Evolutionary conservation across 202 grass and related monocot species (phyloP), one percentile per base, ranked within the genome.

Genomic region (Digitaria exilis): DNA sequence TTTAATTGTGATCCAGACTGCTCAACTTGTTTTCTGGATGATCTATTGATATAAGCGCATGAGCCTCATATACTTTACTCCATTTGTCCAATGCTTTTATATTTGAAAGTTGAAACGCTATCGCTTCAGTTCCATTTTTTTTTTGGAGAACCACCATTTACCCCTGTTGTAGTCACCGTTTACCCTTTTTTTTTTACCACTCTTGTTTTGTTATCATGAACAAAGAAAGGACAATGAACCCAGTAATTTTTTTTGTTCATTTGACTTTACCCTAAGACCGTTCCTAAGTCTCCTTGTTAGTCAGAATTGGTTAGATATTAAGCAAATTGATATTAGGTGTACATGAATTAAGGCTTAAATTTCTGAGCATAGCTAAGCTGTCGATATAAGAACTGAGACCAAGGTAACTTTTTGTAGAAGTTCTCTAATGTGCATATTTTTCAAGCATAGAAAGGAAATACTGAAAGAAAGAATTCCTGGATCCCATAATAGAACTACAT

Each of bases 1-100:
- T 42, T 79, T 73, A 41, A 6, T 31, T 79, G 54, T 19, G 59
- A 67, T 73, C 49, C 49, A 58, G 59, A 26, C n/a, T 77, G 73
- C 56, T 66, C 25, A 44, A 11, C 64, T 19, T 85, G 56, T 59
- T 32, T 32, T 37, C 13, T 85, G 39, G 9, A 67, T 52, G 31
- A 14, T 64, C 42, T 39, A 37, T 59, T 62, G 22, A 65, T 85
- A 48, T 44, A 79, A 35, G 16, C 57, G 0, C 9, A 17, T 41
- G 24, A 21, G 9, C 18, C n/a, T n/a, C 49, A 52, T 88, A 31
- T n/a, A 28, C 34, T 30, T 42, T 52, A 10, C 6, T 52, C 34
- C 21, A 24, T 55, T 9, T 80, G 52, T 34, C 15, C 16, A 25
- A 26, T 54, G 4, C 5, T 35, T 67, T 41, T 25, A 30, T 49